Evolutionary conservation across 2,329 filamentous ascomycete genomes (phyloP), one percentile per base, ranked within the genome.

Genomic region (Alternaria brassicae): DNA sequence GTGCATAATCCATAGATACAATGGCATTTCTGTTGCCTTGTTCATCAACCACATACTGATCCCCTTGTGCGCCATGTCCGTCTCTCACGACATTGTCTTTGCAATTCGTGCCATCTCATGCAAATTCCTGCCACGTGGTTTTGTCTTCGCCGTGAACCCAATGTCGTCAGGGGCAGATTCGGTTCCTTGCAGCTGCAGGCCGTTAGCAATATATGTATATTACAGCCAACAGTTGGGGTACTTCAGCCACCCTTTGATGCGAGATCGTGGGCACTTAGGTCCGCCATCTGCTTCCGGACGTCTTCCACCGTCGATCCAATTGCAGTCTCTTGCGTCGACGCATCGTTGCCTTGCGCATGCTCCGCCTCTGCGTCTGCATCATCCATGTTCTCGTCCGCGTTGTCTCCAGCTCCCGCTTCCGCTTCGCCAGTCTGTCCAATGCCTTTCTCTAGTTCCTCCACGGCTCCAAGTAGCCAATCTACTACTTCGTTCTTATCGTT

Each of bases 401-500:
- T 40, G 47, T 61, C 69, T 55, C 72, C 75, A 51, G 54, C 76
- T 36, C 75, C 71, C 34, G 57, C 76, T 36, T 76, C 71, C 37
- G 76, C 70, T 55, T 77, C 77, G 27, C 74, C 77, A 40, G 76
- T 72, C 58, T 70, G 65, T 6, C 71, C 76, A 58, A 79, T 70
- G 13, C 72, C 77, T 47, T 69, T 75, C 50, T 79, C 77, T 49
- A 79, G 60, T 48, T 76, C 80, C 23, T 81, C 80, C 4, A 81
- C 81, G n/a, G 78, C 78, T 39, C 78, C 79, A 40, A 83, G 75
- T 64, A 84, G 64, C 71, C 79, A 81, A 49, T 80, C 80, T 23
- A 83, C 81, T 15, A 83, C 81, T 19, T 82, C 79, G 53, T 77
- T 74, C 74, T 81, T 82, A 53, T 81, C 81, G 53, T 81, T 81